A percentile compares a stretch with the other conserved stretches of the same genome.
These are phyloP conservation scores for Agrostemma githago DNA, from an alignment of 148 eudicot species.

Conservation along the genomic window DNA sequence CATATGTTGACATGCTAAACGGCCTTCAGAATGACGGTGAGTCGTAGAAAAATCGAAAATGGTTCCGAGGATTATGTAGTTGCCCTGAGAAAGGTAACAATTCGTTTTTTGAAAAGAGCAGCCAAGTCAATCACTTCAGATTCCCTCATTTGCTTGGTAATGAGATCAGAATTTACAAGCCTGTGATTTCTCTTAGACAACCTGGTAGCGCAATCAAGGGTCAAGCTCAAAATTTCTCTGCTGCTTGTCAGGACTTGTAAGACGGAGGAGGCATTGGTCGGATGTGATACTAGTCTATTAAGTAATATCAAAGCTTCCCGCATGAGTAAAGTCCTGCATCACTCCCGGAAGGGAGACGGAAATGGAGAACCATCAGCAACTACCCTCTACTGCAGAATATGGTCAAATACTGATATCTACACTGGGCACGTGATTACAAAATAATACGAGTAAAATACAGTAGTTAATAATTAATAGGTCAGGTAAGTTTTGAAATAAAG, in stretches of 20 bases:
- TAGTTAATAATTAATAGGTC: neutral
- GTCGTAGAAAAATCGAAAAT: neutral
- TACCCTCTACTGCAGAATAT: neutral
- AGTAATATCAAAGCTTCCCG: slow-evolving; percentile 76
- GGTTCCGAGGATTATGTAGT: slow-evolving; percentile 17
- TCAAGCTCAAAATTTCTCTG: slow-evolving; percentile 55
- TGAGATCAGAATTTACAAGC: slow-evolving; percentile 38
- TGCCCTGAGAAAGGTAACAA: slow-evolving; percentile 52
- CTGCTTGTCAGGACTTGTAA: slow-evolving; percentile 52
- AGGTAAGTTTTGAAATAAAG: neutral
- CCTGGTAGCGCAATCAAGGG: slow-evolving; percentile 60
- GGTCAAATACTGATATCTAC: neutral
- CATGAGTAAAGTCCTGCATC: slow-evolving; percentile 71
- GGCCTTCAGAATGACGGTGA: neutral
- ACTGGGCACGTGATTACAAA: neutral
- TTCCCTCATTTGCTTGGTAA: slow-evolving; percentile 53
- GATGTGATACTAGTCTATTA: slow-evolving; percentile 77
- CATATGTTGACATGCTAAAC: neutral
- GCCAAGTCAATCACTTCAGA: slow-evolving; percentile 67
- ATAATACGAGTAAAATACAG: too few relatives aligned
- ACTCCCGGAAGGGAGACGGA: neutral
- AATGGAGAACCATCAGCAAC: neutral
- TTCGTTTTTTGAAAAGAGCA: slow-evolving; percentile 50
- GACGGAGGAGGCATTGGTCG: slow-evolving; percentile 50
- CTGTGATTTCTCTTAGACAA: slow-evolving; percentile 45